Evolutionary conservation across 805 yeast species (phyloP).

Genomic region (Cyberlindnera galapagoensis): DNA sequence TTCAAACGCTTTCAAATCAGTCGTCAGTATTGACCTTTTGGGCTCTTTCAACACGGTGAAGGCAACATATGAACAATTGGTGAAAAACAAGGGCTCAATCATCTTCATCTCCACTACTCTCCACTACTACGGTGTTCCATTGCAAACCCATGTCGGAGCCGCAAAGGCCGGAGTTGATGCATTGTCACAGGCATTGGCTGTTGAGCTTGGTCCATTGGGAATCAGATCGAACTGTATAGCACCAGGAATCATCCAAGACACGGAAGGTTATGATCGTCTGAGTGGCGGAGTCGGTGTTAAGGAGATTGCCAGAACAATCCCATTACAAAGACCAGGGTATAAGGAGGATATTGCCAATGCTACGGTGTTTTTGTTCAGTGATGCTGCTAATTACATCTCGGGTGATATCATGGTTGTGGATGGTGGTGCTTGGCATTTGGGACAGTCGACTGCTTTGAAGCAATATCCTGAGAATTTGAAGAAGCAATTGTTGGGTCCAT

Average conservation of each 20-base stretch:
- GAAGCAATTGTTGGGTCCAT: constrained; percentile 25
- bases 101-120: constrained; percentile 84
- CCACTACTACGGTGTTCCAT: constrained; percentile 84
- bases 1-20: constrained; percentile 83
- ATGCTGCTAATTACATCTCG: constrained; percentile 70
- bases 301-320: constrained; percentile 39
- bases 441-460: constrained; percentile 29
- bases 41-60: constrained; percentile 89
- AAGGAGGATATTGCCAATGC: constrained; percentile 81
- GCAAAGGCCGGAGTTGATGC: constrained; percentile 97
- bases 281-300: constrained; percentile 34
- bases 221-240: constrained; percentile 80
- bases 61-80: constrained; percentile 65
- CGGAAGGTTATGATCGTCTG: constrained; percentile 79
- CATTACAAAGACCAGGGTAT: constrained; percentile 58
- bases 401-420: constrained; percentile 82
- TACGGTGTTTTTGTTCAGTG: constrained; percentile 77
- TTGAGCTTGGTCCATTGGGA: constrained; percentile 88
- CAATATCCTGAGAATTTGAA: constrained; percentile 36
- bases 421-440: constrained; percentile 87
- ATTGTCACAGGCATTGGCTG: constrained; percentile 73
- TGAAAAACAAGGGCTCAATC: constrained; percentile 60
- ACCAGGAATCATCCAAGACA: constrained; percentile 83
- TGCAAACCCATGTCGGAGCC: constrained; percentile 87
- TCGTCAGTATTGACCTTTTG: constrained; percentile 75